Percentiles rank a stretch among this genome's conserved stretches.
These are phyloP conservation scores for Iberis amara DNA, from an alignment of 441 rosid genomes.

Conservation along the genomic window DNA sequence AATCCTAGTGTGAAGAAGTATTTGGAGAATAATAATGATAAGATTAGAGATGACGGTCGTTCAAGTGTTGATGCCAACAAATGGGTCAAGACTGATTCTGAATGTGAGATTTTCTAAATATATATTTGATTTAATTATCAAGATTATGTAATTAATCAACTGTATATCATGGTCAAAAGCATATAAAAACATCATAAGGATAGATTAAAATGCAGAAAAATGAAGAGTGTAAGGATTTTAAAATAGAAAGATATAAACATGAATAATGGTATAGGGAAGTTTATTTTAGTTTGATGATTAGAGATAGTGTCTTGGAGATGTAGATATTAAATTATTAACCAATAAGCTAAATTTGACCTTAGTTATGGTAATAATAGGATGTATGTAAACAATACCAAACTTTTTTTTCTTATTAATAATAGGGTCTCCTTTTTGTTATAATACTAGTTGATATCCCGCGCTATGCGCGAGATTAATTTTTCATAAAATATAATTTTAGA, in stretches of 20 bases:
- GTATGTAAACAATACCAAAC: no score
- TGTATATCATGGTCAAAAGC: background rate
- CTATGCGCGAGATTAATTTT: no score
- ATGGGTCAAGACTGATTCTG: slow-evolving; percentile 73
- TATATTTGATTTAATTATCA: background rate
- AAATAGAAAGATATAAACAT: background rate
- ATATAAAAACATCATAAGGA: background rate
- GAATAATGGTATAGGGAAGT: no score
- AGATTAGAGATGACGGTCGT: slow-evolving; percentile 24
- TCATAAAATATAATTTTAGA: no score
- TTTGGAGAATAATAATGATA: slow-evolving; percentile 27
- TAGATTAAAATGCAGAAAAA: slow-evolving; percentile 1
- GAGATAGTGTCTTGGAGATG: slow-evolving; percentile 46
- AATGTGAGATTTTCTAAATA: slow-evolving; percentile 24
- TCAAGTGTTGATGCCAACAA: slow-evolving; percentile 28
- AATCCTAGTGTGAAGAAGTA: slow-evolving; percentile 27
- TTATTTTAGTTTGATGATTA: no score
- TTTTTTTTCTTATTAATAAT: no score
- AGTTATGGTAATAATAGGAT: no score
- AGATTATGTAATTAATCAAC: no score
- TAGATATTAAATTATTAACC: slow-evolving; percentile 25
- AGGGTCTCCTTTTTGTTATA: no score
- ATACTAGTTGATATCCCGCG: no score
- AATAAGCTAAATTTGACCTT: slow-evolving; percentile 23
- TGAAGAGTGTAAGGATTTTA: slow-evolving; percentile 21